Base-by-base conservation (phyloP, 2,329 filamentous ascomycete genomes). In the Huntiella savannae region DNA sequence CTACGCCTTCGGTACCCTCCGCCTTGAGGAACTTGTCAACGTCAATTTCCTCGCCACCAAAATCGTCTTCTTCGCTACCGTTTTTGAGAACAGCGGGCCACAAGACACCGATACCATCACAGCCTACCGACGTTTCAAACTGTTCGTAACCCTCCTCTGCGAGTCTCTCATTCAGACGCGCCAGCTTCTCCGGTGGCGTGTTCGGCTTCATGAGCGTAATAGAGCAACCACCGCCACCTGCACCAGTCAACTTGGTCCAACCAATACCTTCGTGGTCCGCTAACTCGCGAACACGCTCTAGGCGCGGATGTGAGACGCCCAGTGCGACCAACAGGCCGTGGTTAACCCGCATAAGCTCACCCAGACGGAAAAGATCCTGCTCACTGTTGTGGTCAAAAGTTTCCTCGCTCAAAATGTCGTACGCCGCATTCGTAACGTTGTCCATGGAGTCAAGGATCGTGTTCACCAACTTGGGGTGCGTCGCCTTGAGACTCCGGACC, bases 201-300 rank as follows among this genome's bases (percentile, higher is more conserved):
- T 73, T 74, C 0, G 83, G 82, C 52, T 79, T 81, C 42, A 98
- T 68, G 3, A 98, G 67, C 0, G 88, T 92, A 54, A 98, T 96
- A 3, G 87, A 88, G 61, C 92, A 96, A 2, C 91, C 91, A 48
- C 91, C 92, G 10, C 91, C 92, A 16, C 91, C 91, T 1, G 91
- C 91, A 33, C 91, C 91, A 0, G 91, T 98, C 48, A 98, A 71
- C 61, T 98, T 98, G 10, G 91, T 95, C 87, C 87, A 98, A 28
- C 91, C 91, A 47, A 95, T 82, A 36, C 80, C 82, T 48, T 85
- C 75, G 54, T 91, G 77, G 54, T 98, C 88, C 42, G 93, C 81
- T 19, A 98, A 67, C 62, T 94, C 88, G 51, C 91, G 77, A 54
- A 98, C 78, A 32, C 88, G 77, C 63, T 98, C 91, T 19, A 98